Evolutionary conservation across 352 stramenopile genomes (phyloP).

Genomic region (Phytophthora fragariaefolia): DNA sequence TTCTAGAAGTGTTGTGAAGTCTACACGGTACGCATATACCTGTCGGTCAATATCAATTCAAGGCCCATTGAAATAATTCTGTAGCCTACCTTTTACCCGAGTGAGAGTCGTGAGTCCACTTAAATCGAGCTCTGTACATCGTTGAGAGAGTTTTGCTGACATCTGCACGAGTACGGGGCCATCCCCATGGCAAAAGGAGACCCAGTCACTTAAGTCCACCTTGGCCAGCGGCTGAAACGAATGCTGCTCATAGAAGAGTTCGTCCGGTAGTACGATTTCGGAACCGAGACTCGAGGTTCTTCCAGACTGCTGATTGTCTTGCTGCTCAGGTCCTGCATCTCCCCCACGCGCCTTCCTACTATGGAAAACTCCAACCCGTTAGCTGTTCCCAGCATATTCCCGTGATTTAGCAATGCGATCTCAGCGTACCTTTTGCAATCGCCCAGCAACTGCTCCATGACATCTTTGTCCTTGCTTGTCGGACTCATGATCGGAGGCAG

Average conservation of each 20-base stretch:
- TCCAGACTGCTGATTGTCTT: constrained; percentile 56
- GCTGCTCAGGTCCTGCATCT: constrained; percentile 1
- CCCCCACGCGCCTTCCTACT: constrained; percentile 20
- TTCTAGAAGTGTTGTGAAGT: constrained; percentile 42
- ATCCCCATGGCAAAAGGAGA: constrained; percentile 39
- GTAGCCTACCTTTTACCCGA: constrained; percentile 41
- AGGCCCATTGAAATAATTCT: background rate
- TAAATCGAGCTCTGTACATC: constrained; percentile 57
- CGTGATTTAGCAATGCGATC: background rate
- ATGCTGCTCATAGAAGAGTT: constrained; percentile 65
- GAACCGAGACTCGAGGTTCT: background rate
- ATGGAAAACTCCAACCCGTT: constrained; percentile 19
- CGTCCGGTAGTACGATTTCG: constrained; percentile 44
- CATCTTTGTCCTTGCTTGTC: constrained; percentile 41
- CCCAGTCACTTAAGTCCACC: constrained; percentile 67
- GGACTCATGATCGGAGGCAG: constrained; percentile 47
- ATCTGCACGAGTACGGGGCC: constrained; percentile 47
- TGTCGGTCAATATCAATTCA: background rate
- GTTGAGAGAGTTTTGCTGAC: constrained; percentile 43
- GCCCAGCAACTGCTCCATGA: constrained; percentile 50
- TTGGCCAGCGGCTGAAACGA: constrained; percentile 45
- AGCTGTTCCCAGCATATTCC: background rate
- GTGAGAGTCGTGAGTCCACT: constrained; percentile 41
- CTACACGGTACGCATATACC: constrained; percentile 28
- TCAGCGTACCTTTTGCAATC: constrained; percentile 53